These are phyloP conservation scores for Botryotinia globosa DNA, from an alignment of 2,329 filamentous ascomycete species.

Conservation along the genomic window DNA sequence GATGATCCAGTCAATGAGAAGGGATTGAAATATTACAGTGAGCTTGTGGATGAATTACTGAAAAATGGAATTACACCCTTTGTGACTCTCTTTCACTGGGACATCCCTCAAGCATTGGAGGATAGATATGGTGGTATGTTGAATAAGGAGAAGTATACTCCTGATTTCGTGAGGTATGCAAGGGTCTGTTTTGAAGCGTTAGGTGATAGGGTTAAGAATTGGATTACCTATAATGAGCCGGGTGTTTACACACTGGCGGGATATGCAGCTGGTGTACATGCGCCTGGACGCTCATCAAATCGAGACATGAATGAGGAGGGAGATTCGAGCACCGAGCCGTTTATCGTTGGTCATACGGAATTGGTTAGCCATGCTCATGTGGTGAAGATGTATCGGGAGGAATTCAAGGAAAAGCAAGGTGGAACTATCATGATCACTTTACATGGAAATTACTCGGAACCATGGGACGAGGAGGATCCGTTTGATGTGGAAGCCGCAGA, in stretches of 20 bases:
- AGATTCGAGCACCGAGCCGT: constrained; percentile 73
- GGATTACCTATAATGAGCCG: constrained; percentile 88
- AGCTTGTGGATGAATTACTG: constrained; percentile 72
- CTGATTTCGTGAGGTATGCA: constrained; percentile 77
- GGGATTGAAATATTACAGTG: constrained; percentile 72
- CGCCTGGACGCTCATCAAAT: constrained; percentile 76
- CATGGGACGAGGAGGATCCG: constrained; percentile 74
- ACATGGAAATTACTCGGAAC: constrained; percentile 64
- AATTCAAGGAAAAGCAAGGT: constrained; percentile 68
- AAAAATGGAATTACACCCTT: constrained; percentile 74
- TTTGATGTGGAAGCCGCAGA: constrained; percentile 69
- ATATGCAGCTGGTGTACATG: constrained; percentile 72
- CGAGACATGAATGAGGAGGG: constrained; percentile 65
- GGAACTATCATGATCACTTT: constrained; percentile 83
- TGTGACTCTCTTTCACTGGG: constrained; percentile 84
- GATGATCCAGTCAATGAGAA: constrained; percentile 76
- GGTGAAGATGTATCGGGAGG: constrained; percentile 75
- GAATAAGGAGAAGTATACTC: constrained; percentile 74
- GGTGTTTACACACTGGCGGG: constrained; percentile 80
- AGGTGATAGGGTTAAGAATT: constrained; percentile 69
- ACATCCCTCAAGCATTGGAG: constrained; percentile 75
- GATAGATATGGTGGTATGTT: constrained; percentile 77
- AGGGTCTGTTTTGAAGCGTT: constrained; percentile 71
- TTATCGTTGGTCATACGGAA: constrained; percentile 76
- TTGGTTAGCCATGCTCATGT: constrained; percentile 77